Evolutionary conservation across 2,329 filamentous ascomycete genomes (phyloP), one percentile per base, ranked within the genome.

Genomic region (Fusarium torreyae): DNA sequence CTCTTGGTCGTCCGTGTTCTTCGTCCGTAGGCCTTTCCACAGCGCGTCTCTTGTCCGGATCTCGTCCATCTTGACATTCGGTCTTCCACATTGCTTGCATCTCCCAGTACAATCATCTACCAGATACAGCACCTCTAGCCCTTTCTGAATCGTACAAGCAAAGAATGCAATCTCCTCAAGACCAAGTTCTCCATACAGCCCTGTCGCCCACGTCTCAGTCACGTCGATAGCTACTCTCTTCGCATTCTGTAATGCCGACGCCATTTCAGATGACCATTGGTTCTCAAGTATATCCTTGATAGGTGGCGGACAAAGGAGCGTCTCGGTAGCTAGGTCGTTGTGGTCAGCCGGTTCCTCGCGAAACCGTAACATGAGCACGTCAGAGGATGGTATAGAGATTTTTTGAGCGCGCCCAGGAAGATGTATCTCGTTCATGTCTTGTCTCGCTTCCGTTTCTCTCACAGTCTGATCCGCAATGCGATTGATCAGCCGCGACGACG

Each of bases 91-190:
- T 5, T 65, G 55, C 5, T 54, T 60, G 36, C 75, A 76, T 3
- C 75, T 68, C 24, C 75, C 75, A 3, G 66, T 52, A 33, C 74
- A 74, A 18, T 74, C 57, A 48, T 78, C 77, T 31, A 79, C 76
- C 8, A 79, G 60, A 31, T 78, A 79, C 45, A 79, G 43, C 60
- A 77, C 74, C 38, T 77, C 74, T 15, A 78, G 55, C 1, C 61
- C 68, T 18, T 69, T 68, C 18, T 78, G 74, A 20, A 79, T 53
- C 45, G 72, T 76, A 13, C 70, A 77, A 6, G 75, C 75, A 18
- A 79, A 57, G 40, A 73, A 77, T 3, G 72, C 66, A 22, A 72
- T 66, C 58, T 79, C 77, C 13, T 78, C 75, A 10, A 68, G 59
- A 11, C 61, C 71, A 17, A 74, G 67, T 24, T 42, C 71, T 34